Evolutionary conservation across 352 stramenopile species (phyloP), one percentile per base, ranked within the genome.

Genomic region (Phytophthora palmivora): DNA sequence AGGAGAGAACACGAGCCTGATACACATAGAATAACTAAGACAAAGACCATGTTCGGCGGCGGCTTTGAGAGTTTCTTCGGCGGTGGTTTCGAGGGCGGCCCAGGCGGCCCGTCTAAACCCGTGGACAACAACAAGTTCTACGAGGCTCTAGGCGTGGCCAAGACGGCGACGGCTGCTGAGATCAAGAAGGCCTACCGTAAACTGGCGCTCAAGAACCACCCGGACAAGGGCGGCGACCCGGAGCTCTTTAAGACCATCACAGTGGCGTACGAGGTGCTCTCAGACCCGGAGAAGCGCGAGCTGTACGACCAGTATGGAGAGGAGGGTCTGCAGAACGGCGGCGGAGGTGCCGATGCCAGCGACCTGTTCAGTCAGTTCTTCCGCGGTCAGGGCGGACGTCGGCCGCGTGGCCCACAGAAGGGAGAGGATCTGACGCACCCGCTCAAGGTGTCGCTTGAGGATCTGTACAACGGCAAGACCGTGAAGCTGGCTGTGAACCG

Each of bases 401-500:
- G 84, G 28, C 80, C 70, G 49, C 72, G 78, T 33, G 96, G 96
- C 16, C 95, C 96, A 9, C 91, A 97, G 60, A 99, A 98, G 78
- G 97, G 97, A 47, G 95, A 98, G 46, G 93, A 98, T 66, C 82
- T 99, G 50, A 94, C 84, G 46, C 94, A 98, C 81, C 91, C 92
- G 28, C 80, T 99, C 56, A 98, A 98, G 74, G 96, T 99, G 21
- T 98, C 91, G 47, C 81, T 99, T 41, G 97, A 99, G 74, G 97
- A 99, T 67, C 74, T 99, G 43, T 99, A 99, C 90, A 99, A 99
- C 67, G 98, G 98, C 70, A 99, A 99, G 79, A 99, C 95, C 6
- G 93, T 98, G 44, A 98, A 98, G 65, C 78, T 99, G 18, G 95
- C 97, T 2, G 95, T 99, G 51, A 98, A 97, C 65, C 94, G 97